A percentile compares a stretch with the other conserved stretches of the same genome.
Evolutionary conservation across 73 alveolate genomes (phyloP).

Genomic region (Uronychia setigera): DNA sequence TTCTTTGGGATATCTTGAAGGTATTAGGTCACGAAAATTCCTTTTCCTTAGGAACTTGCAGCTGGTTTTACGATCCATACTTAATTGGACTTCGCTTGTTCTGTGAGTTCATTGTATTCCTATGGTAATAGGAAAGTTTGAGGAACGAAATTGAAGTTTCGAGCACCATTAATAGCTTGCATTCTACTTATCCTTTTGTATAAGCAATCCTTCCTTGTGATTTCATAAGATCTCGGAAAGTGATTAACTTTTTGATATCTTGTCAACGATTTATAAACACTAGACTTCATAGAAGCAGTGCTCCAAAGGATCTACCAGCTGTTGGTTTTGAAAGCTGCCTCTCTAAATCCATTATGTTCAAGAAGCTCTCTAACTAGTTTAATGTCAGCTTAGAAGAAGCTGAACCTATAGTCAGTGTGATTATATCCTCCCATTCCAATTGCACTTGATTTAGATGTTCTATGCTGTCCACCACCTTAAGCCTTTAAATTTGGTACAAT

Average conservation of each 20-base stretch:
- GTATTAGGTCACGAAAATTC: conserved; percentile 76
- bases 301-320: conserved; percentile 60
- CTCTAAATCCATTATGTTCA: not conserved
- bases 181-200: conserved; percentile 58
- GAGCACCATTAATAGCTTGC: conserved; percentile 55
- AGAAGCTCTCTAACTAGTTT: not conserved
- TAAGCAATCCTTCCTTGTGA: conserved; percentile 82
- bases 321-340: conserved; percentile 19
- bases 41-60: conserved; percentile 81
- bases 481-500: too few species aligned
- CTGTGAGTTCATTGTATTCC: conserved; percentile 68
- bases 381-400: not conserved
- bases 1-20: conserved; percentile 68
- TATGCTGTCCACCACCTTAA: too few species aligned
- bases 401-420: not conserved
- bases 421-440: too few species aligned
- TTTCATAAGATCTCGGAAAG: conserved; percentile 79
- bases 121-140: conserved; percentile 78
- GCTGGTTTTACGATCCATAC: conserved; percentile 82
- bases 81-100: conserved; percentile 21
- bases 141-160: conserved; percentile 74
- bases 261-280: conserved; percentile 60
- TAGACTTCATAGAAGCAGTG: conserved; percentile 17
- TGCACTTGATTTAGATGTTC: too few species aligned
- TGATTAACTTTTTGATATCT: conserved; percentile 78